phyloP scores from a whole-genome alignment of 2,329 filamentous ascomycete species.

The Orbilia javanica region DNA sequence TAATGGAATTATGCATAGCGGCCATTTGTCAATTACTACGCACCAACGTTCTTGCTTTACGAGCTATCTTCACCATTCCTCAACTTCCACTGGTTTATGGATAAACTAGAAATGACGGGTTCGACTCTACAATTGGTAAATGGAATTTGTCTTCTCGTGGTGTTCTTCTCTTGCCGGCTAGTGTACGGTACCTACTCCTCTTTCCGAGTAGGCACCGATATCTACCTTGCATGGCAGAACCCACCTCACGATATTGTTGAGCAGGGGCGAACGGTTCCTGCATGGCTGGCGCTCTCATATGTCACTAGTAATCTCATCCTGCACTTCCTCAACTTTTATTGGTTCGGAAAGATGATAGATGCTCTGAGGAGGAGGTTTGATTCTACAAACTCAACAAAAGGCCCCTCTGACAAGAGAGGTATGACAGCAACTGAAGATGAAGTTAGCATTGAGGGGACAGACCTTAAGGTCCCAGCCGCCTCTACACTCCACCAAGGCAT shows the following conservation, averaged over 20 bases:
- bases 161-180: conserved; percentile 82
- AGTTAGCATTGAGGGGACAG: conserved; percentile 37
- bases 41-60: conserved; percentile 84
- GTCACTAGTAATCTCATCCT: conserved; percentile 78
- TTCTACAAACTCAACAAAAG: conserved; percentile 5
- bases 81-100: conserved; percentile 92
- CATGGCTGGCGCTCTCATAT: conserved; percentile 79
- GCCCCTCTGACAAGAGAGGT: not conserved
- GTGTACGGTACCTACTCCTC: conserved; percentile 83
- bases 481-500: not conserved
- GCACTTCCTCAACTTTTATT: conserved; percentile 83
- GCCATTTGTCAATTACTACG: conserved; percentile 87
- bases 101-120: conserved; percentile 85
- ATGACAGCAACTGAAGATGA: not conserved
- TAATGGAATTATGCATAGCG: conserved; percentile 69
- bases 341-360: conserved; percentile 88
- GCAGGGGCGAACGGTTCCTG: conserved; percentile 71
- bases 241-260: conserved; percentile 66
- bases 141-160: conserved; percentile 77
- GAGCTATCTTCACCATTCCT: conserved; percentile 87
- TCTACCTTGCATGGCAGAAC: conserved; percentile 73
- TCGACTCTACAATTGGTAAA: conserved; percentile 81
- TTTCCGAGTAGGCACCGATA: conserved; percentile 76
- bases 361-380: conserved; percentile 82
- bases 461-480: conserved; percentile 25